Evolutionary conservation across 352 stramenopile species (phyloP), one percentile per base, ranked within the genome.

Genomic region (Nothophytophthora sp.): DNA sequence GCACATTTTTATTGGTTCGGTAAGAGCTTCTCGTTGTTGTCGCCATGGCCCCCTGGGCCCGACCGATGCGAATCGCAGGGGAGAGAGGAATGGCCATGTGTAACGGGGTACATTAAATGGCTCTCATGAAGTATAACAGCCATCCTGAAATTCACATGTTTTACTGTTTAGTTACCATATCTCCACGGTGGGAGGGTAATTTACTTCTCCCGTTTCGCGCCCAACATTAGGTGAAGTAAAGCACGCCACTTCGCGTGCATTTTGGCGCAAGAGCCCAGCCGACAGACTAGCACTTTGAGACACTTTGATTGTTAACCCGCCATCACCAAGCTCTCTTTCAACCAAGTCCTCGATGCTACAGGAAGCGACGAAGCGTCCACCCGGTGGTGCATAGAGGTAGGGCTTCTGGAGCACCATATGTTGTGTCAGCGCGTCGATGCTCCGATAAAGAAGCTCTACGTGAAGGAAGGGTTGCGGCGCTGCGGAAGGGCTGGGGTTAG

Each of bases 351-450:
- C 2, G 13, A 40, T 18, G 19, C n/a, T 18, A 22, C 34, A 15
- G 34, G 34, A 24, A 25, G 34, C 11, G 34, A 40, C n/a, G 34
- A 40, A 24, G 34, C 34, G 8, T 20, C 34, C 12, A 9, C 24
- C 34, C 34, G 34, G 34, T 40, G 34, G 34, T 40, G 34, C 15
- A 40, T 40, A 18, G 34, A 40, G 34, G 16, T 40, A 40, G 34
- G 34, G 34, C 15, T 23, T 24, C 34, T 40, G 5, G 34, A 40
- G 34, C 34, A 13, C 34, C 34, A 40, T 15, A 40, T 40, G 34
- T 18, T 40, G 10, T 40, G 34, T 18, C 11, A 10, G 2, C 24
- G 34, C 19, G 12, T 24, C 15, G 34, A 16, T 12, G 34, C 34
- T 9, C 34, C 34, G n/a, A 40, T 40, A n/a, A n/a, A n/a, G 34